Evolutionary conservation across 768 basidiomycete genomes (phyloP).

Genomic region (Leccinum disarticulatum): DNA sequence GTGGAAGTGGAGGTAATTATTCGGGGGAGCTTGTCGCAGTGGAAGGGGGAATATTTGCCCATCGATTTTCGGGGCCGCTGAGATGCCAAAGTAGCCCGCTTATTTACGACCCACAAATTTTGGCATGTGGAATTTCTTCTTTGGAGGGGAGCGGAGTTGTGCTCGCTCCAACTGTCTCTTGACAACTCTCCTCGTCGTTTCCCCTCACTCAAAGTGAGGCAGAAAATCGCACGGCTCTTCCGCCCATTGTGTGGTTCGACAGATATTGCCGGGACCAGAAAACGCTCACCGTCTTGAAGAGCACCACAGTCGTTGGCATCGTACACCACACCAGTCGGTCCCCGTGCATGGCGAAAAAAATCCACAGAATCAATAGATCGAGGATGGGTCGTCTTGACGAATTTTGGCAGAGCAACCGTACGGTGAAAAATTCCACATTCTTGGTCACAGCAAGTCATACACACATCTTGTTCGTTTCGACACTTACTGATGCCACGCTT

Average conservation of each 20-base stretch:
- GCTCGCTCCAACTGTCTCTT: neutral
- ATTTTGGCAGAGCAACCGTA: constrained; percentile 11
- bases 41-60: neutral
- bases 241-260: neutral
- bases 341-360: constrained; percentile 3
- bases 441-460: constrained; percentile 24
- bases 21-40: neutral
- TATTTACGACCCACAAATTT: neutral
- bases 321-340: neutral
- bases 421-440: constrained; percentile 30
- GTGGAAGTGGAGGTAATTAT: too few species aligned
- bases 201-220: neutral
- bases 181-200: neutral
- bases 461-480: constrained; percentile 19
- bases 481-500: constrained; percentile 24
- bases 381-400: constrained; percentile 6
- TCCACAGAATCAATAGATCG: constrained; percentile 4
- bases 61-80: neutral
- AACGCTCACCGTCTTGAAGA: constrained; percentile 14
- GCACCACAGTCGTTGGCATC: constrained; percentile 1
- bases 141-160: constrained; percentile 20
- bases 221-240: constrained; percentile 15
- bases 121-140: constrained; percentile 17
- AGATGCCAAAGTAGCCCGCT: constrained; percentile 1
- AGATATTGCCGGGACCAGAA: neutral